Conservation (phyloP, 257 asterid species). For the Scutellaria barbata region DNA sequence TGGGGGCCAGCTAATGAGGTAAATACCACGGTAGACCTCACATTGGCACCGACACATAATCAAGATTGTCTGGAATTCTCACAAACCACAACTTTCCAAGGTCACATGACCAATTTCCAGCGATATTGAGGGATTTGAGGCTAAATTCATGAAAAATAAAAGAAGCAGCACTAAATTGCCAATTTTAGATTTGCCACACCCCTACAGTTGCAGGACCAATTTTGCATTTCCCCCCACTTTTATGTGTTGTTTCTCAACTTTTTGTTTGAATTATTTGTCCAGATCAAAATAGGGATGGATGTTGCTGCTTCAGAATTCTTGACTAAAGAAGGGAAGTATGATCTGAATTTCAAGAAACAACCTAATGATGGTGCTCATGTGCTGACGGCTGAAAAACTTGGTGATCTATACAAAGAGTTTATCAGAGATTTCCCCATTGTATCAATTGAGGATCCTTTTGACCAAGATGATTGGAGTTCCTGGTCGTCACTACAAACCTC, state of each 20-base stretch:
- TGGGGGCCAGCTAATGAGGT: too few species aligned
- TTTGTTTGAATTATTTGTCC: constrained; percentile 36
- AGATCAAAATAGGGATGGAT: constrained; percentile 99
- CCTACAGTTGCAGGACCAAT: too few species aligned
- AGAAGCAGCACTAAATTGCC: too few species aligned
- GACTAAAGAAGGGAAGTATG: constrained; percentile 83
- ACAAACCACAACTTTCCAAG: too few species aligned
- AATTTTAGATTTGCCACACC: too few species aligned
- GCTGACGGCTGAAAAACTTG: constrained; percentile 70
- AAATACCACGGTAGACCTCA: too few species aligned
- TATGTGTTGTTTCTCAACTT: constrained; percentile 22
- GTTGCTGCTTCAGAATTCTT: constrained; percentile 98
- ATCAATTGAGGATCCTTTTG: constrained; percentile 97
- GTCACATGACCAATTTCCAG: too few species aligned
- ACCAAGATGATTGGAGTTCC: constrained; percentile 97
- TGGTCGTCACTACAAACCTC: constrained; percentile 91
- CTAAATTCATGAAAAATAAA: too few species aligned
- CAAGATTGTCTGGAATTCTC: too few species aligned
- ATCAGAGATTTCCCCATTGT: constrained; percentile 91
- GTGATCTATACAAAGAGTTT: constrained; percentile 82
- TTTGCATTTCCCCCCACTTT: too few species aligned
- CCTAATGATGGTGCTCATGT: constrained; percentile 97
- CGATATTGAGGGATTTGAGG: too few species aligned
- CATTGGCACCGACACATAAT: too few species aligned
- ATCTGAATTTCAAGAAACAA: constrained; percentile 94